A percentile compares a stretch with the other conserved stretches of the same genome.
phyloP scores from a whole-genome alignment of 495 filamentous ascomycete species.

The Talaromyces stipitatus region DNA sequence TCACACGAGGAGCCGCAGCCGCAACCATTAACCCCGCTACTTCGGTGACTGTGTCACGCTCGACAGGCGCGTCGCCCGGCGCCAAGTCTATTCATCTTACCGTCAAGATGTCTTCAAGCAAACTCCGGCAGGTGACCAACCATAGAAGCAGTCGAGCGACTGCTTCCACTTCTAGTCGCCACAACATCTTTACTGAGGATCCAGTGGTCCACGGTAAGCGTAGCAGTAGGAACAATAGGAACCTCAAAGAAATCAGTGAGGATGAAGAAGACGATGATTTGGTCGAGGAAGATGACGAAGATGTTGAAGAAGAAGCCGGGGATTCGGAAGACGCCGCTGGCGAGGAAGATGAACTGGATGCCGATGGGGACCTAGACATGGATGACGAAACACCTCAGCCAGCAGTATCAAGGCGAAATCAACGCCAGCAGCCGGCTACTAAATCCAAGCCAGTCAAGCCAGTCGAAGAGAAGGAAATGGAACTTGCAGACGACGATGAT shows the following conservation, averaged over 20 bases:
- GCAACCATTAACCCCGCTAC: constrained; percentile 18
- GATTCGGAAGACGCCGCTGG: constrained; percentile 47
- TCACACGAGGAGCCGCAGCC: constrained; percentile 21
- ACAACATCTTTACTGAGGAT: constrained; percentile 44
- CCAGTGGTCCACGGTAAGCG: constrained; percentile 56
- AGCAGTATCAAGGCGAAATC: constrained; percentile 23
- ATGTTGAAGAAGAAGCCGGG: constrained; percentile 53
- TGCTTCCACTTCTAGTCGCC: constrained; percentile 17
- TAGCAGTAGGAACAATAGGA: constrained; percentile 58
- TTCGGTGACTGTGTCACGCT: constrained; percentile 47
- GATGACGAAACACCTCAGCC: constrained; percentile 42
- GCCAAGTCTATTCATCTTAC: constrained; percentile 66
- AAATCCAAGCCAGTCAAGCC: constrained; percentile 33
- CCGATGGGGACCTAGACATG: constrained; percentile 50
- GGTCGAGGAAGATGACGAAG: constrained; percentile 39
- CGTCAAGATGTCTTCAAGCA: constrained; percentile 77
- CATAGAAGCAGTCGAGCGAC: constrained; percentile 23
- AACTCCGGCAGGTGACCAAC: constrained; percentile 68
- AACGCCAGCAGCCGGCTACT: constrained; percentile 22
- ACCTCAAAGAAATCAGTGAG: constrained; percentile 57
- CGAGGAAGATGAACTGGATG: constrained; percentile 51
- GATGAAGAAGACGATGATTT: constrained; percentile 43
- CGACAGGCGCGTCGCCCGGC: constrained; percentile 47
- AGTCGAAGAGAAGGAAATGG: constrained; percentile 56
- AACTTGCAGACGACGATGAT: constrained; percentile 49